Evolutionary conservation across 2,329 filamentous ascomycete genomes (phyloP), one percentile per base, ranked within the genome.

Genomic region (Pseudopithomyces maydicus): DNA sequence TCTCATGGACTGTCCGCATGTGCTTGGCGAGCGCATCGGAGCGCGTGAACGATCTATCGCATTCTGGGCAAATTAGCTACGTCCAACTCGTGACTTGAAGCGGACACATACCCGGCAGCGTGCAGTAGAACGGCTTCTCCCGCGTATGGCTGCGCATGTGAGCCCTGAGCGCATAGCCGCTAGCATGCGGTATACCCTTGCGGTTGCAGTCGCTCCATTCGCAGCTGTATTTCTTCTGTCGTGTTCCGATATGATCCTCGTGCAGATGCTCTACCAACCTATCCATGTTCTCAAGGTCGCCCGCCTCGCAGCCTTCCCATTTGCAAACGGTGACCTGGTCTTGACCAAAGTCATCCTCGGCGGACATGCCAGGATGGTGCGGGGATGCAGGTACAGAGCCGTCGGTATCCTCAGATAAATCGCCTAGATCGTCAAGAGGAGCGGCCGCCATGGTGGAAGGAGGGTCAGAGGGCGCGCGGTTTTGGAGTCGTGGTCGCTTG

Each of bases 1-100:
- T 97, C 75, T 99, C 95, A 80, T 99, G 95, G 36, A 99, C 93
- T 15, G 95, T 98, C 67, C 95, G 90, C 92, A 98, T 98, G 75
- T 99, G 95, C 77, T 99, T 99, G 1, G 94, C 92, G 0, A 99
- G 84, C 12, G 95, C 95, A 70, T 99, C 95, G 22, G 94, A 97
- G 63, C 95, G 85, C 2, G 95, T 99, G 69, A 99, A 99, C 32
- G 93, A 93, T 59, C 94, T 90, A 74, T 99, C 95, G 79, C 95
- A 99, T 84, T 99, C 95, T 96, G 68, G 12, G 15, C 12, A 50
- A n/a, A 35, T 63, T 45, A 62, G 54, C 45, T 23, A 20, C 32
- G 38, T 19, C 17, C 39, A 43, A 3, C 1, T 2, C 15, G 15
- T 1, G 5, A n/a, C 17, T 12, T 2, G n/a, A 10, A 17, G 20